Base-by-base conservation (phyloP, 345 rosid species). In the Eucalyptus virginea region DNA sequence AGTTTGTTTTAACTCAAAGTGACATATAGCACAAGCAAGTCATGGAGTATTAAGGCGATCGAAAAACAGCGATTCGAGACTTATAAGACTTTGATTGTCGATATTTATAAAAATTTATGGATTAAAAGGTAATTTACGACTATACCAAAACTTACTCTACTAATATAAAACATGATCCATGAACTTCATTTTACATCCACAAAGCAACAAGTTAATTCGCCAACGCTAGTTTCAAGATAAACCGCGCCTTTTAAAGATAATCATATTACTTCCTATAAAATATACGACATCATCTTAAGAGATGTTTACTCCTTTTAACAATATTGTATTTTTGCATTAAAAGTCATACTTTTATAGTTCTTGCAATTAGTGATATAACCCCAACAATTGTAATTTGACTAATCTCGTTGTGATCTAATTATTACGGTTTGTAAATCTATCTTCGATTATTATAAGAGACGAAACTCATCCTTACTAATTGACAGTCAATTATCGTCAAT, bases 371-470 rank as follows among this genome's bases (percentile, higher is more conserved):
- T 3, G 42, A 69, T 17, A 17, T 69, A 32, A 69, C 81, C 37
- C 1, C 83, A 37, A 72, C 8, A 9, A 18, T 10, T 19, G 81
- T 10, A 21, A 37, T 72, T 77, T 77, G 4, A 37, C 28, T 3
- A 0, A 37, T 19, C 9, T 77, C 28, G 0, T 37, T 2, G 0
- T 5, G 5, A 77, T 37, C 3, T 67, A 67, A 4, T 67, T 67
- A 67, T 67, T 67, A 32, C 0, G 3, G 7, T 8, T 18, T 11
- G 42, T 34, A 32, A 34, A n/a, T n/a, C n/a, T 32, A 9, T 34
- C 42, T 32, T 69, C 11, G 0, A 5, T 32, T 34, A 16, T 17
- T 3, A 2, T 32, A 34, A 34, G 4, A 69, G 42, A 34, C 3
- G 11, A 0, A 34, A 69, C 12, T 18, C 37, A 9, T 69, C 81